These are phyloP conservation scores for Stenocarpella maydis DNA, from an alignment of 2,329 filamentous ascomycete species.

Conservation along the genomic window DNA sequence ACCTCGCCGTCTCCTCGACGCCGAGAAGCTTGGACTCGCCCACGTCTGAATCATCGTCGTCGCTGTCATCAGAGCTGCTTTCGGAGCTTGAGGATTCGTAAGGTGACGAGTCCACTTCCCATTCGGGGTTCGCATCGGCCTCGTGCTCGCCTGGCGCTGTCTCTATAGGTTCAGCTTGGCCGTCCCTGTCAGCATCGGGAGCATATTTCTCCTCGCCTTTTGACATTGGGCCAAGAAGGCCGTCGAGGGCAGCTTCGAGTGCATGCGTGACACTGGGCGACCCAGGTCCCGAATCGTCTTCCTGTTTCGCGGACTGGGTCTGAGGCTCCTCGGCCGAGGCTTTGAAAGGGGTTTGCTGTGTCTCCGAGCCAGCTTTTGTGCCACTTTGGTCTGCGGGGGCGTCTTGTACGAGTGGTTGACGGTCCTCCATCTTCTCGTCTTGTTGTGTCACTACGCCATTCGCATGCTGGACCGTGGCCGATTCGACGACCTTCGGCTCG, in stretches of 20 bases:
- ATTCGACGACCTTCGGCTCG: neutral
- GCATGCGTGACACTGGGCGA: conserved; percentile 39
- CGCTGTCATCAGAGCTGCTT: conserved; percentile 64
- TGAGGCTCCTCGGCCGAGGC: neutral
- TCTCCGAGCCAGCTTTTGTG: neutral
- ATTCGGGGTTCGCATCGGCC: conserved; percentile 69
- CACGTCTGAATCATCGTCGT: conserved; percentile 65
- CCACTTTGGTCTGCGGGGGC: neutral
- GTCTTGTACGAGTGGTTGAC: neutral
- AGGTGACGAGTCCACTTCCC: conserved; percentile 82
- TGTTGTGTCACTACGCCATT: neutral
- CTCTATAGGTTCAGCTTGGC: conserved; percentile 1
- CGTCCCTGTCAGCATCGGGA: neutral
- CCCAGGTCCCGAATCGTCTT: conserved; percentile 11
- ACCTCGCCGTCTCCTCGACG: conserved; percentile 82
- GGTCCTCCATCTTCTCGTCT: conserved; percentile 27
- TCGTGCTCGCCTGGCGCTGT: neutral
- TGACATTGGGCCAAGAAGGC: conserved; percentile 33
- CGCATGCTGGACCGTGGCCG: neutral
- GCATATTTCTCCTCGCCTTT: neutral
- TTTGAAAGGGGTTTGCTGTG: neutral
- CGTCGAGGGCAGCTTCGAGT: conserved; percentile 39
- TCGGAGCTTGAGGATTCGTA: conserved; percentile 73
- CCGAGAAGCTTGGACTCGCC: conserved; percentile 72
- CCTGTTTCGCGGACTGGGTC: neutral